A percentile compares a stretch with the other conserved stretches of the same genome.
These are phyloP conservation scores for Thraustotheca clavata DNA, from an alignment of 352 stramenopile genomes.

Conservation along the genomic window DNA sequence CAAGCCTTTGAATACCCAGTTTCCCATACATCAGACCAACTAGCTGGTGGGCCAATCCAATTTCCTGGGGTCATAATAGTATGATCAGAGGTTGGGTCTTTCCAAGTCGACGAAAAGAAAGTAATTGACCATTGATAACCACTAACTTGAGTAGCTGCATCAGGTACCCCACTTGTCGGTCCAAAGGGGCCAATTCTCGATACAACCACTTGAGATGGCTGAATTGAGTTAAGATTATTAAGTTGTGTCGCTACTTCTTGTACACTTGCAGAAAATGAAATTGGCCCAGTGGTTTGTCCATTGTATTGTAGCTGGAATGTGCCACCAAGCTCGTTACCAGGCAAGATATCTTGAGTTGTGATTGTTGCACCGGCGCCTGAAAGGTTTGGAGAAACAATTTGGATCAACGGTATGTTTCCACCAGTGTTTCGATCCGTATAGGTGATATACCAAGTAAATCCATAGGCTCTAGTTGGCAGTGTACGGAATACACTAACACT, in stretches of 20 bases:
- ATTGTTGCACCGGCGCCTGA: conserved; percentile 30
- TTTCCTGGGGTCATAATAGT: conserved; percentile 80
- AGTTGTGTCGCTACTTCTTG: conserved; percentile 82
- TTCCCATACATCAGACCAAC: conserved; percentile 88
- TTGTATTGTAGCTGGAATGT: conserved; percentile 92
- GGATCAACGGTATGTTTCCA: conserved; percentile 66
- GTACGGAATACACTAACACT: conserved; percentile 49
- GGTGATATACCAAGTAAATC: conserved; percentile 76
- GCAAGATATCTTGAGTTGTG: conserved; percentile 60
- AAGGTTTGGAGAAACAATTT: conserved; percentile 25
- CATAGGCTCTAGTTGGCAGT: conserved; percentile 45
- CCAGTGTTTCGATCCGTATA: conserved; percentile 54
- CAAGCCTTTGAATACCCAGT: conserved; percentile 93
- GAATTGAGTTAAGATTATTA: conserved; percentile 89
- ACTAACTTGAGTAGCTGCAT: conserved; percentile 53
- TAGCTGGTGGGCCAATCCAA: conserved; percentile 77
- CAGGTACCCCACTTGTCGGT: conserved; percentile 26
- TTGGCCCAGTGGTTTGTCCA: conserved; percentile 88
- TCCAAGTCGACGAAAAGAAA: conserved; percentile 90
- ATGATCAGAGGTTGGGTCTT: conserved; percentile 86
- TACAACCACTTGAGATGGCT: conserved; percentile 86
- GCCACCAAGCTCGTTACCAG: conserved; percentile 84
- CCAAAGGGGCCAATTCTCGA: conserved; percentile 32
- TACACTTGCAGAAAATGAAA: conserved; percentile 77
- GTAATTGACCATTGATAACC: conserved; percentile 90